Evolutionary conservation across 1,284 basidiomycete species (phyloP), one percentile per base, ranked within the genome.

Genomic region (Cystobasidiaceae sp.): DNA sequence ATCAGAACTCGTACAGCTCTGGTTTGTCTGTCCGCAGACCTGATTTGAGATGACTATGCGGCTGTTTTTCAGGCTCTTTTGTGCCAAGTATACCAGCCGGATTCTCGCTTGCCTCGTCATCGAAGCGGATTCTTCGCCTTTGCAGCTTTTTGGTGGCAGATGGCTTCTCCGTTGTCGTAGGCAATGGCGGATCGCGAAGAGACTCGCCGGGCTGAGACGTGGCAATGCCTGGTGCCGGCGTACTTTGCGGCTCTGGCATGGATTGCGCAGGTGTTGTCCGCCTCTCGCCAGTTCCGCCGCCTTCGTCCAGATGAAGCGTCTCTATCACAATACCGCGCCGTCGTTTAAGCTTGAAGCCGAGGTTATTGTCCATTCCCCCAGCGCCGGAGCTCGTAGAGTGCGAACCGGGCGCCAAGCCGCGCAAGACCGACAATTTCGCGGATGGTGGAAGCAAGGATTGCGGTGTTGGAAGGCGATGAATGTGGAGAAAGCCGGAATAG

Each of bases 321-420:
- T 97, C 93, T 70, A 97, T 84, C 23, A 94, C 81, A 52, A 97
- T 80, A 19, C 61, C 61, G 39, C 89, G 79, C 75, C 90, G 92
- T 68, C 93, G 81, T 73, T 87, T 93, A 72, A 92, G 89, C 75
- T 88, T 90, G 82, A 97, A 98, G 5, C 89, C 92, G 17, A 98
- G 82, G 73, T 97, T 97, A 77, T 97, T 97, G 77, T 97, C 80
- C 30, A 75, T 73, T 2, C 74, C 75, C 0, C 80, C 81, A 15
- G 78, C 92, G 15, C 90, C 88, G 21, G 82, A 82, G 1, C 84
- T 83, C 7, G 75, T 74, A 9, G 78, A 77, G 27, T 80, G 80
- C 9, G 68, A 66, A 9, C 89, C 90, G 17, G 89, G 86, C 27
- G 60, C 67, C 25, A 74, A 56, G 4, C 68, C 69, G 32, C 73